phyloP scores from a whole-genome alignment of 2,329 filamentous ascomycete species.

The Bimuria novae-zelandiae region DNA sequence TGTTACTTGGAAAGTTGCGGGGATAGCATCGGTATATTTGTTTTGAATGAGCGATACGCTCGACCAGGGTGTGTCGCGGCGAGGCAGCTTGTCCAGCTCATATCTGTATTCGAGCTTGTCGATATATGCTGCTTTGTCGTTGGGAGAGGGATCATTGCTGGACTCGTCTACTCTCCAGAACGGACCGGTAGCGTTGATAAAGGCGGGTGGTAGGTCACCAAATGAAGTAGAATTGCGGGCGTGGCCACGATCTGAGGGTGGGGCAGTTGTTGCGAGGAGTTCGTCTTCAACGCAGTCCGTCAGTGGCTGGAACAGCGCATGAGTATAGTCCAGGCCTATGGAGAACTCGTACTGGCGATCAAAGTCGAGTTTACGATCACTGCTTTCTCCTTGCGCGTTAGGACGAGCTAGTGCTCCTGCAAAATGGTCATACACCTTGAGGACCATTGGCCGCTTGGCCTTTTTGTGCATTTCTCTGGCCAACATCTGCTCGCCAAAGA shows the following conservation, averaged over 20 bases:
- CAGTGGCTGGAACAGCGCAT: constrained; percentile 51
- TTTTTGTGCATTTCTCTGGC: constrained; percentile 50
- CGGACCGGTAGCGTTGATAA: constrained; percentile 31
- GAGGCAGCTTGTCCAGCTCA: constrained; percentile 50
- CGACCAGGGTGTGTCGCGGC: constrained; percentile 49
- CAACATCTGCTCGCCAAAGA: constrained; percentile 61
- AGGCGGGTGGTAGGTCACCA: constrained; percentile 44
- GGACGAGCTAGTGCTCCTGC: constrained; percentile 38
- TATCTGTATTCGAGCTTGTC: constrained; percentile 30
- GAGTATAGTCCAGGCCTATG: constrained; percentile 58
- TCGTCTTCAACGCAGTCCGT: constrained; percentile 33
- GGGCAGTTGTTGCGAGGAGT: constrained; percentile 30
- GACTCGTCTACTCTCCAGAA: constrained; percentile 37
- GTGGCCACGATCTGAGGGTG: constrained; percentile 19
- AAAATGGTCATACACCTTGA: constrained; percentile 46
- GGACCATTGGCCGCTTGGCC: constrained; percentile 12
- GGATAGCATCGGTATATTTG: constrained; percentile 53
- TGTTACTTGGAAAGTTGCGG: constrained; percentile 50
- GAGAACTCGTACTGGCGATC: constrained; percentile 55
- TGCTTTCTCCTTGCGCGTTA: constrained; percentile 12
- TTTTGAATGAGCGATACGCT: constrained; percentile 54
- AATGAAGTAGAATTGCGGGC: not conserved
- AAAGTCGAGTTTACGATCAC: constrained; percentile 31
- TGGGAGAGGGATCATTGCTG: constrained; percentile 32
- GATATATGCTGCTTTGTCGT: constrained; percentile 37